Evolutionary conservation across 345 rosid genomes (phyloP).

Genomic region (Hypericum perforatum): DNA sequence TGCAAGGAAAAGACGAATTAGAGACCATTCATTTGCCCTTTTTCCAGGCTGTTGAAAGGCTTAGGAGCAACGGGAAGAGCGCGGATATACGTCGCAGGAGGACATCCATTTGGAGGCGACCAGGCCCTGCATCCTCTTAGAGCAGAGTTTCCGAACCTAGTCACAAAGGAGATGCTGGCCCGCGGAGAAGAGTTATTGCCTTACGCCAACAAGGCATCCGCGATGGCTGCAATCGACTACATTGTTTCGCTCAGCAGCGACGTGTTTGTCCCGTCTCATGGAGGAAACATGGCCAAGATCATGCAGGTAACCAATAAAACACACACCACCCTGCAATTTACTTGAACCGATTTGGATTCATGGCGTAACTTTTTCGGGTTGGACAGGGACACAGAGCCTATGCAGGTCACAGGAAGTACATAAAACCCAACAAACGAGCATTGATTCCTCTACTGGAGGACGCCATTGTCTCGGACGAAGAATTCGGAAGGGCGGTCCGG

Average conservation of each 20-base stretch:
- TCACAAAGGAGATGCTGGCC: conserved; percentile 49
- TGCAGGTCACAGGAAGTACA: conserved; percentile 57
- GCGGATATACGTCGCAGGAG: conserved; percentile 56
- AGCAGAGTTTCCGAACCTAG: conserved; percentile 40
- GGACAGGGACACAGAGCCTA: conserved; percentile 55
- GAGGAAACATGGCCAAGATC: conserved; percentile 77
- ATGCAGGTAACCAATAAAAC: conserved; percentile 34
- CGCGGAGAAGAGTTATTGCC: conserved; percentile 48
- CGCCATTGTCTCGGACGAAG: conserved; percentile 35
- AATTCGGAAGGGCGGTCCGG: conserved; percentile 36
- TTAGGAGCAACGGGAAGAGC: conserved; percentile 53
- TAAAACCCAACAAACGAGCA: conserved; percentile 60
- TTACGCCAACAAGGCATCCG: conserved; percentile 43
- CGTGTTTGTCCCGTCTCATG: conserved; percentile 72
- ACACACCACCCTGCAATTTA: not conserved
- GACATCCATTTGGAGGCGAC: conserved; percentile 61
- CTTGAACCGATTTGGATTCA: too few relatives aligned
- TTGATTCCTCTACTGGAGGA: conserved; percentile 53
- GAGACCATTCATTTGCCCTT: conserved; percentile 7
- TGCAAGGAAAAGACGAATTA: too few relatives aligned
- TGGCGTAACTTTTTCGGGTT: not conserved
- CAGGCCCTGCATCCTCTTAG: conserved; percentile 48
- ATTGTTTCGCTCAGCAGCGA: conserved; percentile 60
- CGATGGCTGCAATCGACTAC: conserved; percentile 66
- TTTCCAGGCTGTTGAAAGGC: conserved; percentile 50